Base-by-base conservation (phyloP, 495 filamentous ascomycete genomes). In the Mytilinidion resinicola region DNA sequence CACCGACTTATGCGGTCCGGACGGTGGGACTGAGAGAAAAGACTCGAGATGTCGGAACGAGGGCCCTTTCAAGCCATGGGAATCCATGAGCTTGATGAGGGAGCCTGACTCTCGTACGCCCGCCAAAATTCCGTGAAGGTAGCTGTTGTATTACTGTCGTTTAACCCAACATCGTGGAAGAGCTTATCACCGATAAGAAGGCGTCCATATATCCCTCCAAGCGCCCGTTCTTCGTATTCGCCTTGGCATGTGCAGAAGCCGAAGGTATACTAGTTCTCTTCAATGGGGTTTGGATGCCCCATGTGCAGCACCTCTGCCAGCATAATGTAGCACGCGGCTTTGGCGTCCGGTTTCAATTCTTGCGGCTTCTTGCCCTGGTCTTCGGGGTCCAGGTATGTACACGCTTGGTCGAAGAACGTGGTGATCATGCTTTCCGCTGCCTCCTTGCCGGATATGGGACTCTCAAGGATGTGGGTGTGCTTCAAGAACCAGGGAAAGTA, bases 401-500 rank as follows among this genome's bases (percentile, higher is more conserved):
- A 34, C 19, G 55, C 55, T 50, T 57, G 15, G 37, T 57, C 55
- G 44, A 15, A 33, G 36, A 57, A 57, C 20, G 55, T 57, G 12
- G 25, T 42, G 35, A 42, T 12, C 15, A 57, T 36, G 7, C 15
- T 57, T 49, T 36, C 21, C 15, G 33, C 15, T 34, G 36, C 55
- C 39, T 51, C 55, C n/a, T 57, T 37, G 19, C 36, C 39, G 35
- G 55, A 38, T 37, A 34, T 21, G 30, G 30, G 55, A 2, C 19
- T 50, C 46, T 57, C 21, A 4, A 50, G 55, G 44, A 36, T 25
- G 35, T 57, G 43, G 11, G 36, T 25, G 35, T 57, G 25, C 36
- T 51, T 51, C 12, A 57, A 35, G 20, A 36, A 57, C 55, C 46
- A 57, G 44, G 55, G 55, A 25, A 57, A 57, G 35, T 57, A 57